Conservation (phyloP, 2,329 filamentous ascomycete genomes). For the Pestalotiopsis sp. region DNA sequence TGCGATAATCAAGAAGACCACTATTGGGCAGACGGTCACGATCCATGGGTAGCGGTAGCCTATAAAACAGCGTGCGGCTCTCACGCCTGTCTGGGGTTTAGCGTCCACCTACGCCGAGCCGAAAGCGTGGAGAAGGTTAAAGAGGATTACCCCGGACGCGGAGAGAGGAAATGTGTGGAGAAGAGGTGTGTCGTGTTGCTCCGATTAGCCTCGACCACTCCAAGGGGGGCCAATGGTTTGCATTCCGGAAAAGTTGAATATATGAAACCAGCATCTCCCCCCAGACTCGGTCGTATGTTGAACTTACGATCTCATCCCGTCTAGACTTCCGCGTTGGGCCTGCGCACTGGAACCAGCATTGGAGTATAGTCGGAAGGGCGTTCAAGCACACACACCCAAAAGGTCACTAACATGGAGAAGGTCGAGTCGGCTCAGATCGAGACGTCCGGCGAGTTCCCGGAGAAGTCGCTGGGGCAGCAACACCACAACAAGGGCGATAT, state of each 20-base stretch:
- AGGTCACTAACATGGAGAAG: not conserved
- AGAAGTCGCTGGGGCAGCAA: not conserved
- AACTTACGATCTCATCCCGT: not conserved
- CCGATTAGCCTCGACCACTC: not conserved
- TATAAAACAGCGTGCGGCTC: not conserved
- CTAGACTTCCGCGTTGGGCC: not conserved
- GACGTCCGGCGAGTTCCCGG: not conserved
- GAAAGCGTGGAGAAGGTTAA: not conserved
- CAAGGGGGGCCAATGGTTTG: not conserved
- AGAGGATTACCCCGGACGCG: not conserved
- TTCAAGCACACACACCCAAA: not conserved
- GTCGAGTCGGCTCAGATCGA: not conserved
- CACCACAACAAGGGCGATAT: slow-evolving; percentile 14
- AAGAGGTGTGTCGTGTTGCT: not conserved
- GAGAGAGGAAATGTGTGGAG: not conserved
- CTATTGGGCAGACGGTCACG: not conserved
- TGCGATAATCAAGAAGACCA: not conserved
- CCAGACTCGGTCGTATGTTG: not conserved
- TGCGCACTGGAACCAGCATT: not conserved
- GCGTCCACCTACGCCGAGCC: not conserved
- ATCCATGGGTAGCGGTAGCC: not conserved
- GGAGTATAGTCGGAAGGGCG: not conserved
- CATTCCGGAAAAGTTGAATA: not conserved
- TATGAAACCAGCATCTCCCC: not conserved
- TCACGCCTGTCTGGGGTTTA: not conserved